Base-by-base conservation (phyloP, 1,284 basidiomycete species). In the Exsudoporus floridanus region DNA sequence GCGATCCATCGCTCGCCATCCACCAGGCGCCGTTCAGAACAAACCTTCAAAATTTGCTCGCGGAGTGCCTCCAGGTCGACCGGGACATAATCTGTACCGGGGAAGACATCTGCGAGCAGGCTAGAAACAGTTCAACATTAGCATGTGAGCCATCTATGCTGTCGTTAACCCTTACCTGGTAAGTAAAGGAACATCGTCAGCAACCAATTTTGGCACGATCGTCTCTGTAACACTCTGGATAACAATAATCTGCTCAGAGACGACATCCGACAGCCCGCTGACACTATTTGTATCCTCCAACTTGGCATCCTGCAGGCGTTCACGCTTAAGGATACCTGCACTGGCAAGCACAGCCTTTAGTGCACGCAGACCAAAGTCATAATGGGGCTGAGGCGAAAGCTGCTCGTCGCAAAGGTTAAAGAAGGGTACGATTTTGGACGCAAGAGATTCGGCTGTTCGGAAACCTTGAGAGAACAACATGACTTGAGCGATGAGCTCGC, bases 141-240 rank as follows among this genome's bases (percentile, higher is more conserved):
- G 41, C n/a, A 46, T 41, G 31, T 16, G 19, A 47, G 7, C 21
- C 9, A 27, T 25, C 8, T 44, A 38, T 40, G 30, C 19, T 23
- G 13, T 33, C 16, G 25, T 36, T 45, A 18, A 23, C 33, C 63
- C 79, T 67, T 59, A 91, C 92, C 88, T 92, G 30, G 92, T 94
- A 33, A 99, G 78, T 25, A 98, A 78, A 8, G 95, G 90, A 1
- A 99, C 96, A 74, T 99, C 97, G 50, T 97, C 95, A 10, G 95
- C 95, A 5, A 99, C 94, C 50, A 99, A 76, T 74, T 99, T 99
- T 1, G 98, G 97, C 8, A 99, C 94, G 60, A 99, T 98, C 0
- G 97, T 98, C 73, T 99, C 97, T 4, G 91, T 94, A n/a, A 99
- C 94, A 75, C 94, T 98, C 74, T 99, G 97, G 52, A 99, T 98